These are phyloP conservation scores for Diospyros kaki DNA, from an alignment of 148 eudicot genomes.

Conservation along the genomic window DNA sequence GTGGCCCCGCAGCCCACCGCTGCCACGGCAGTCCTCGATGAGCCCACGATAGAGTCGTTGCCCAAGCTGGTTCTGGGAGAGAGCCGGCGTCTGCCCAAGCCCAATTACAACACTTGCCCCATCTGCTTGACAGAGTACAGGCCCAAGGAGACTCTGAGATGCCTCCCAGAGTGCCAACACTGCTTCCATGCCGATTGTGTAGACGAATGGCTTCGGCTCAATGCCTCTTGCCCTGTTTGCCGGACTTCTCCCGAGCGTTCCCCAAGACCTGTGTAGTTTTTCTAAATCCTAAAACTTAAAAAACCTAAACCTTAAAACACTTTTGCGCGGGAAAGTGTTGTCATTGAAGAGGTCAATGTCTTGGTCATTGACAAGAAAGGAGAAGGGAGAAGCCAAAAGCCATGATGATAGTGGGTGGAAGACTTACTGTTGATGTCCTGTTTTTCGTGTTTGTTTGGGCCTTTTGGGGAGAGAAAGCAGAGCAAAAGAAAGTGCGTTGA, in stretches of 20 bases:
- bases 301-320: no score
- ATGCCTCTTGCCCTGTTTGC: conserved; percentile 61
- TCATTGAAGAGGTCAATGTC: no score
- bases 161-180: conserved; percentile 50
- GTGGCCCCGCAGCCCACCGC: conserved; percentile 15
- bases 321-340: no score
- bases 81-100: conserved; percentile 48
- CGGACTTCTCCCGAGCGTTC: conserved; percentile 28
- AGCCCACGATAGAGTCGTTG: conserved; percentile 44
- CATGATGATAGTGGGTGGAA: no score
- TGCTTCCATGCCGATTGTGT: conserved; percentile 63
- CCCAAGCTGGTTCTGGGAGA: conserved; percentile 54
- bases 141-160: conserved; percentile 45
- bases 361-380: no score
- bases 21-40: conserved; percentile 29
- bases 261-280: not conserved
- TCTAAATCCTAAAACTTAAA: no score
- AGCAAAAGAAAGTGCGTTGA: no score
- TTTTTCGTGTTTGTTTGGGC: no score
- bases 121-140: conserved; percentile 57
- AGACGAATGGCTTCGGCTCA: conserved; percentile 58
- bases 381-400: no score
- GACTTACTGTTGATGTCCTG: no score
- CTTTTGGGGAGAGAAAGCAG: no score
- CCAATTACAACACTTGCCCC: conserved; percentile 39